Evolutionary conservation across 2,329 filamentous ascomycete genomes (phyloP), one percentile per base, ranked within the genome.

Genomic region (Fonsecaea monophora): DNA sequence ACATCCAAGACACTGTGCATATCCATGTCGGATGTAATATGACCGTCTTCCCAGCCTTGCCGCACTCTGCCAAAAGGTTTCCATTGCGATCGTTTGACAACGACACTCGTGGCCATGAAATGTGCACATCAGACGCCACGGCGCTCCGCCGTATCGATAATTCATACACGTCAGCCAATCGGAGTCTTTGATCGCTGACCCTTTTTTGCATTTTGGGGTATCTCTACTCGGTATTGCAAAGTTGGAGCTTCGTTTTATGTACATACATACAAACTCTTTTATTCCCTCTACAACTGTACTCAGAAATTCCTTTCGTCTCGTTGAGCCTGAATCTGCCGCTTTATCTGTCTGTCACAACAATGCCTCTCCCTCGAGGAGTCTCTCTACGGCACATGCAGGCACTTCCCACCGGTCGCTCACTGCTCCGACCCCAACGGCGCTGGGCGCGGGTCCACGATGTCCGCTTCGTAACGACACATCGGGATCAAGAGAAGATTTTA

Each of bases 391-490:
- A 55, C 37, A 66, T 62, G 15, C 34, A 34, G n/a, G 30, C 34
- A 30, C 37, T 56, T 25, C 32, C 37, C 60, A 18, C 35, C 21
- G 5, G 34, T 32, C 50, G 35, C 18, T 65, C n/a, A 4, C 50
- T 55, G 3, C 56, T 64, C 32, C 62, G 65, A 32, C 40, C 59
- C 77, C 94, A 97, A 79, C 87, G 90, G 64, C 88, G 94, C 77
- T 96, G 92, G 90, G 94, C 94, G 1, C 92, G 92, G 74, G 93
- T 97, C 35, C 92, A 96, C 78, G 92, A 97, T 79, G 89, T 96
- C 56, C 92, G 94, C 71, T 96, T 94, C 83, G 86, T 97, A 54
- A 90, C 90, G 68, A 95, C 92, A 15, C 91, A 93, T 68, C 87
- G 87, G 65, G 82, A 87, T 65, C 84, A 89, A 55, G 85, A 87